Percentiles rank a stretch among this genome's conserved stretches.
phyloP scores from a whole-genome alignment of 768 basidiomycete species.

The Trametes coccinea region DNA sequence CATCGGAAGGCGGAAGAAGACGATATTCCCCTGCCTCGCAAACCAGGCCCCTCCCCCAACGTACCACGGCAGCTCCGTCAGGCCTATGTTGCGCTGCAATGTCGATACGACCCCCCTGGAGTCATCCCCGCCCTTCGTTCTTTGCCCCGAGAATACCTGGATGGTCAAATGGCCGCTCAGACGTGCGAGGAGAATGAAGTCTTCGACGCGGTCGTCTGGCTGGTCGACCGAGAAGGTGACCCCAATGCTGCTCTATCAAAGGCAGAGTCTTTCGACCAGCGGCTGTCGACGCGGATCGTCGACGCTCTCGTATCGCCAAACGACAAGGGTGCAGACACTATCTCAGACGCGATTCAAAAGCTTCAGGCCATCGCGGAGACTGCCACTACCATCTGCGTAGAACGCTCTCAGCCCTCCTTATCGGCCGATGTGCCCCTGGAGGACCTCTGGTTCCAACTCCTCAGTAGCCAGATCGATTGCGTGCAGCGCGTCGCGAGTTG shows the following conservation, averaged over 20 bases:
- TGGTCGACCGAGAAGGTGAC: conserved; percentile 61
- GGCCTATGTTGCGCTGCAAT: conserved; percentile 72
- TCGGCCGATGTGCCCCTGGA: conserved; percentile 55
- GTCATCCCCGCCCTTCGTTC: conserved; percentile 63
- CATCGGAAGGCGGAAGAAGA: conserved; percentile 42
- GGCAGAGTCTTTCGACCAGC: conserved; percentile 58
- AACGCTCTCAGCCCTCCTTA: conserved; percentile 51
- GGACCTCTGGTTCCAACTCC: conserved; percentile 87
- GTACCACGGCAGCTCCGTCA: conserved; percentile 53
- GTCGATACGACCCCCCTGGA: conserved; percentile 61
- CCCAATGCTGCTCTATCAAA: conserved; percentile 66
- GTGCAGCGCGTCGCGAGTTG: conserved; percentile 68
- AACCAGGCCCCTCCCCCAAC: conserved; percentile 39
- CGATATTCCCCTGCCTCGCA: conserved; percentile 33
- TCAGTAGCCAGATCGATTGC: conserved; percentile 77
- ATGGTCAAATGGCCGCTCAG: conserved; percentile 53
- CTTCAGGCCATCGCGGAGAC: conserved; percentile 60
- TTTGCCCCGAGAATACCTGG: conserved; percentile 53
- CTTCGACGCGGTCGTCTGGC: conserved; percentile 83
- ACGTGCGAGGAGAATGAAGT: conserved; percentile 68
- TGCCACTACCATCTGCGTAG: conserved; percentile 69
- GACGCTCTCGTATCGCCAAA: conserved; percentile 35
- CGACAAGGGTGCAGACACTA: conserved; percentile 7
- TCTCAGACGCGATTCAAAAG: conserved; percentile 42
- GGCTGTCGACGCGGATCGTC: conserved; percentile 47